Evolutionary conservation across 306 rosid species (phyloP), one percentile per base, ranked within the genome.

Genomic region (Inga laurina): DNA sequence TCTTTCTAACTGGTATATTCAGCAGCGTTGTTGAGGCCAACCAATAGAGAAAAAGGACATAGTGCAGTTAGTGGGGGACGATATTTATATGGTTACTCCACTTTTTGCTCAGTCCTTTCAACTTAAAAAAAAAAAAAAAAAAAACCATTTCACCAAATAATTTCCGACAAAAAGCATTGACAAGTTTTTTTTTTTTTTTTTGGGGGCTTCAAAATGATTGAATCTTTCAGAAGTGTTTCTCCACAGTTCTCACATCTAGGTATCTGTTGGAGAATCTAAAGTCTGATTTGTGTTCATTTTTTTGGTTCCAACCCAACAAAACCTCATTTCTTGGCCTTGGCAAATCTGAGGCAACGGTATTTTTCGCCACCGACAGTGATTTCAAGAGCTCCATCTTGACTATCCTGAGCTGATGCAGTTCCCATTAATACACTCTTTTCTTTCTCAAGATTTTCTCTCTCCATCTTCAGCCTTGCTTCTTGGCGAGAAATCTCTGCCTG

Each of bases 341-440:
- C 75, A 83, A 96, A 96, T 93, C 99, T 90, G 41, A 96, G 95
- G 77, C 99, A 96, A 44, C 99, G 87, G 84, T 96, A 96, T 81
- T 96, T 96, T 84, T 96, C 99, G 21, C 98, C 99, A 8, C 98
- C 91, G 11, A 96, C 99, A 61, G 98, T 96, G 76, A 96, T 96
- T 88, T 96, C 99, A 76, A 96, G 97, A 65, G 97, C 98, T 76
- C 97, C 99, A 69, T 96, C 97, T 87, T 90, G 99, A 76, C 88
- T 96, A 77, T 96, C 99, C 85, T 89, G 99, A 88, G 84, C 89
- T 46, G 98, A 96, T 10, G 99, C 99, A 73, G 99, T 92, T 81
- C 99, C 99, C 98, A 94, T 94, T 37, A 94, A 87, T 76, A 96
- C 95, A 56, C 99, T 96, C 79, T 94, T 96, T 88, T 96, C 99